A percentile compares a stretch with the other conserved stretches of the same genome.
phyloP scores from a whole-genome alignment of 2,329 filamentous ascomycete species.

The Coniochaeta sp. region DNA sequence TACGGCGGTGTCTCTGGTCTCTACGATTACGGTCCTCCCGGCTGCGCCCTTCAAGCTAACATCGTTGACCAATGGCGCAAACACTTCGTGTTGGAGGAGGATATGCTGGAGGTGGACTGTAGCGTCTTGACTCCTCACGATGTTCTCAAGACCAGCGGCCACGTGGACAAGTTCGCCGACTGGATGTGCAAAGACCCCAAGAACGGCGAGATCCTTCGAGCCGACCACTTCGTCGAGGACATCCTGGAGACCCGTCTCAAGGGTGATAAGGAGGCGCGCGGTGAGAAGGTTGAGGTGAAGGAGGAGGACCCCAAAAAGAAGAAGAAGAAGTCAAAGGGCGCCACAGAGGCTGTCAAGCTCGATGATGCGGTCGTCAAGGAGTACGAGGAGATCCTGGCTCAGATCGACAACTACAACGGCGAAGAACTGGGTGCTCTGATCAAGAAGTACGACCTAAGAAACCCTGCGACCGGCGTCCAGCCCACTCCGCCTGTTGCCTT shows the following conservation, averaged over 20 bases:
- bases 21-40: slow-evolving; percentile 89
- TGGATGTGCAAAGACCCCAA: slow-evolving; percentile 99
- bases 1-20: slow-evolving; percentile 85
- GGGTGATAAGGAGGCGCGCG: slow-evolving; percentile 87
- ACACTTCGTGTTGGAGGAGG: slow-evolving; percentile 87
- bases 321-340: slow-evolving; percentile 81
- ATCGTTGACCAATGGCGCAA: slow-evolving; percentile 86
- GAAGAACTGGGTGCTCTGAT: slow-evolving; percentile 82
- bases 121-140: slow-evolving; percentile 89
- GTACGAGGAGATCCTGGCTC: slow-evolving; percentile 85
- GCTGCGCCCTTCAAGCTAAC: slow-evolving; percentile 78
- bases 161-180: slow-evolving; percentile 96
- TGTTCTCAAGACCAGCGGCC: slow-evolving; percentile 89
- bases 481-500: slow-evolving; percentile 79
- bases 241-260: slow-evolving; percentile 81
- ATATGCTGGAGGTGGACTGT: slow-evolving; percentile 94
- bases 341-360: slow-evolving; percentile 71
- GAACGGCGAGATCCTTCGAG: slow-evolving; percentile 91
- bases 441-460: slow-evolving; percentile 83
- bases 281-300: slow-evolving; percentile 70
- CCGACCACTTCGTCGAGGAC: slow-evolving; percentile 94
- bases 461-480: slow-evolving; percentile 70
- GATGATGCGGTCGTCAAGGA: slow-evolving; percentile 80
- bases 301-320: slow-evolving; percentile 57
- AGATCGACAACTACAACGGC: slow-evolving; percentile 92